Evolutionary conservation across 2,329 filamentous ascomycete genomes (phyloP).

Genomic region (Verticillium alfalfae): DNA sequence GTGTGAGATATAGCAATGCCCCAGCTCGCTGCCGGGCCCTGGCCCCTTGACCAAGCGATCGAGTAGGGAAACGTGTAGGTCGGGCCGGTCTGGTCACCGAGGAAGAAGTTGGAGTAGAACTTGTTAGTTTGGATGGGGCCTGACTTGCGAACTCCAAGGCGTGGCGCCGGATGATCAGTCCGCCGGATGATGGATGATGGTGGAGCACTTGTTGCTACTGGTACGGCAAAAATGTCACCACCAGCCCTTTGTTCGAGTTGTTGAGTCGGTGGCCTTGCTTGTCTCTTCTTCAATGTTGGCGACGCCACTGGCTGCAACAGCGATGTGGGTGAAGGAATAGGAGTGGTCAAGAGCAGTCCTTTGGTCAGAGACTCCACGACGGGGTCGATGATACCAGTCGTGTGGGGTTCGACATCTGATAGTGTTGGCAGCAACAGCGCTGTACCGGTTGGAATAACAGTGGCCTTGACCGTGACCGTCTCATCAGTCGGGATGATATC

Average conservation of each 20-base stretch:
- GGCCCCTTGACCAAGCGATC: conserved; percentile 54
- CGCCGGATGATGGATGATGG: not conserved
- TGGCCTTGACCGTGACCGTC: conserved; percentile 1
- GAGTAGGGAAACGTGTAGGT: conserved; percentile 66
- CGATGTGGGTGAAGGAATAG: not conserved
- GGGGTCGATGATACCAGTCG: not conserved
- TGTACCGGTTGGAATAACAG: not conserved
- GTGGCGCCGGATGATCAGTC: not conserved
- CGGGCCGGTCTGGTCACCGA: conserved; percentile 58
- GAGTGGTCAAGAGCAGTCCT: not conserved
- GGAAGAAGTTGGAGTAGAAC: conserved; percentile 67
- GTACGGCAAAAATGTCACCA: not conserved
- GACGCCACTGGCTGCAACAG: not conserved
- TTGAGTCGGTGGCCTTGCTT: not conserved
- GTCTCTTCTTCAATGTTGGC: not conserved
- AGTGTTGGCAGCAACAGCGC: not conserved
- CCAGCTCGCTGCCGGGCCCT: conserved; percentile 53
- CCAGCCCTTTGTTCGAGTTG: not conserved
- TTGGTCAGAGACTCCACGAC: not conserved
- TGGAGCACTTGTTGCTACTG: not conserved
- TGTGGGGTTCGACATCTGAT: conserved; percentile 1
- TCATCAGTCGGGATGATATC: not conserved
- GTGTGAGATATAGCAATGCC: conserved; percentile 67
- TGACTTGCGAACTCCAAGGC: not conserved
- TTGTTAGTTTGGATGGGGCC: conserved; percentile 60